phyloP scores from a whole-genome alignment of 768 basidiomycete species.

The Leccinum boreale region DNA sequence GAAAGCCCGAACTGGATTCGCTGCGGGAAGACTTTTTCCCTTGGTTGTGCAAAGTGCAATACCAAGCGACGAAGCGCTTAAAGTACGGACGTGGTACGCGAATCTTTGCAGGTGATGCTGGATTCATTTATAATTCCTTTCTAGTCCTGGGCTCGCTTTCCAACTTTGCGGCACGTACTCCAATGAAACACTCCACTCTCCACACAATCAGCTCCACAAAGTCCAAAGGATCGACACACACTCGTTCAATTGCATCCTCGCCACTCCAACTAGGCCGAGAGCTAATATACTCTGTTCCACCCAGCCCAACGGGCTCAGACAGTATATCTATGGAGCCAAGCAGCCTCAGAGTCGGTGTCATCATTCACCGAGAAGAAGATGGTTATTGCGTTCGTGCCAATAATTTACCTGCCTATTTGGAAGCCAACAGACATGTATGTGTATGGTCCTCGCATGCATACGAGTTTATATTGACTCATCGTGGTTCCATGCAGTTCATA shows the following conservation, averaged over 20 bases:
- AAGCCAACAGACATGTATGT: slow-evolving; percentile 74
- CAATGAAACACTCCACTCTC: slow-evolving; percentile 58
- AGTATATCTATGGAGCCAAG: slow-evolving; percentile 34
- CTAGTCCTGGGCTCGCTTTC: slow-evolving; percentile 47
- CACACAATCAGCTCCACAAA: slow-evolving; percentile 21
- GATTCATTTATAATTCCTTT: background rate
- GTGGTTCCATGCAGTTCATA: slow-evolving; percentile 38
- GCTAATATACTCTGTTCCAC: slow-evolving; percentile 37
- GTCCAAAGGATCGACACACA: slow-evolving; percentile 12
- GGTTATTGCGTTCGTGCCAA: slow-evolving; percentile 72
- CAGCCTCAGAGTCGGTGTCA: slow-evolving; percentile 61
- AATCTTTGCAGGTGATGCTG: background rate
- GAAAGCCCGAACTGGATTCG: slow-evolving; percentile 72
- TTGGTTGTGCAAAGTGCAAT: slow-evolving; percentile 87
- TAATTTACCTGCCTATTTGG: slow-evolving; percentile 71
- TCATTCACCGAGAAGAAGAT: slow-evolving; percentile 51
- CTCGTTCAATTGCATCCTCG: slow-evolving; percentile 11
- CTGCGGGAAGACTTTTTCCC: slow-evolving; percentile 89
- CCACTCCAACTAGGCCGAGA: slow-evolving; percentile 28
- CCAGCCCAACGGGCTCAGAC: slow-evolving; percentile 44
- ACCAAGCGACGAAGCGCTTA: slow-evolving; percentile 54
- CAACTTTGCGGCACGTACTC: slow-evolving; percentile 41
- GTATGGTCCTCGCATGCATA: slow-evolving; percentile 38
- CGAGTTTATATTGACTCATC: slow-evolving; percentile 13
- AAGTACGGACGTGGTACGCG: slow-evolving; percentile 57